These are phyloP conservation scores for Candida rishiriensis DNA, from an alignment of 805 yeast genomes.

Conservation along the genomic window DNA sequence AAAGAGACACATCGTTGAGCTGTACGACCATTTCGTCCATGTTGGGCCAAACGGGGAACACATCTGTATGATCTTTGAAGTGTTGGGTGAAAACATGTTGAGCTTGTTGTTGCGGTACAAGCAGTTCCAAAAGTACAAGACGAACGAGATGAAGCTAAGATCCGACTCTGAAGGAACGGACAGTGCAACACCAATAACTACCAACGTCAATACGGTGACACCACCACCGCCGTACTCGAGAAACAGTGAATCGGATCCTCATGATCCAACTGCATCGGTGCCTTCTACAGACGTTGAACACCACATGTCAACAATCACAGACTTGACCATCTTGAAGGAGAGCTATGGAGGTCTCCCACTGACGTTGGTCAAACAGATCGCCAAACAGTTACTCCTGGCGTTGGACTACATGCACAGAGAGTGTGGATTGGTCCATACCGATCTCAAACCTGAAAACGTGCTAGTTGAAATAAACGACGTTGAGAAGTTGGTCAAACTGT, in stretches of 20 bases:
- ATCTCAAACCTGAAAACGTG: slow-evolving; percentile 72
- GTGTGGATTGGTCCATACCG: slow-evolving; percentile 71
- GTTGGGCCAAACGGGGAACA: slow-evolving; percentile 61
- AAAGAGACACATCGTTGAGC: slow-evolving; percentile 44
- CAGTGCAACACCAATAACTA: slow-evolving; percentile 1
- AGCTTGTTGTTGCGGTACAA: slow-evolving; percentile 47
- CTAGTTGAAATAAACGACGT: slow-evolving; percentile 51
- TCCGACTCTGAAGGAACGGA: slow-evolving; percentile 10
- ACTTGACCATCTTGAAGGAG: slow-evolving; percentile 33
- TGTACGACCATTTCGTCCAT: slow-evolving; percentile 53
- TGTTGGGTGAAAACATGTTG: slow-evolving; percentile 56
- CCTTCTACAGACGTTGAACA: slow-evolving; percentile 6
- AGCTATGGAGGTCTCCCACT: slow-evolving; percentile 53
- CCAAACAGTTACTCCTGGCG: slow-evolving; percentile 51
- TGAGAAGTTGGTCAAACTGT: slow-evolving; percentile 42
- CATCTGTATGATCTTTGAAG: slow-evolving; percentile 64
- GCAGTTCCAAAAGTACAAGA: slow-evolving; percentile 30
- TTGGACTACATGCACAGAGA: slow-evolving; percentile 54
- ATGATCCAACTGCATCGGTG: neutral
- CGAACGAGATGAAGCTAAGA: slow-evolving; percentile 20
- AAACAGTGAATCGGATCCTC: neutral
- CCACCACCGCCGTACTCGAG: slow-evolving; percentile 4
- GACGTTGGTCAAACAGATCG: slow-evolving; percentile 48
- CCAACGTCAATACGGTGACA: neutral
- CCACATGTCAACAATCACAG: slow-evolving; percentile 26